Conservation (phyloP, 768 basidiomycete species). For the Kwoniella sp. region DNA sequence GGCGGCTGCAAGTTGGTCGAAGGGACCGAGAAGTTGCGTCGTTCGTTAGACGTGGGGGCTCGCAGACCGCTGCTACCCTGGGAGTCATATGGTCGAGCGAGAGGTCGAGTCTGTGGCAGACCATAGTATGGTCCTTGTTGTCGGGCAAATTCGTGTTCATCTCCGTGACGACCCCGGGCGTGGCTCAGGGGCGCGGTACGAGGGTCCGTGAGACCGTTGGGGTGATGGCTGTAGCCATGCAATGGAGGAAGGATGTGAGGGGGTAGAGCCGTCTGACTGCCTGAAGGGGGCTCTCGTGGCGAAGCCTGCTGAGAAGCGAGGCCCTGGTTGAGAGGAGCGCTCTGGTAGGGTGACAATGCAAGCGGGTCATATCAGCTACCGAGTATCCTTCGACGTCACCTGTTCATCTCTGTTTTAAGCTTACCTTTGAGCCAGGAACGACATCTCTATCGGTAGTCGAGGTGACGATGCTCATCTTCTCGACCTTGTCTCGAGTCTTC, state of each 20-base stretch:
- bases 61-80: conserved; percentile 1
- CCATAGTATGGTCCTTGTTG: conserved; percentile 37
- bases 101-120: conserved; percentile 14
- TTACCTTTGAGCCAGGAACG: conserved; percentile 44
- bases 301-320: conserved; percentile 40
- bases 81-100: conserved; percentile 11
- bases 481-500: conserved; percentile 50
- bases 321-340: conserved; percentile 45
- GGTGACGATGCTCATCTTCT: conserved; percentile 47
- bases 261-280: conserved; percentile 38
- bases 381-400: too few relatives aligned
- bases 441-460: conserved; percentile 37
- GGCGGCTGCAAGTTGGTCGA: conserved; percentile 6
- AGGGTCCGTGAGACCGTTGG: conserved; percentile 32
- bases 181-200: conserved; percentile 39
- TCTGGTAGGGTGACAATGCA: conserved; percentile 20
- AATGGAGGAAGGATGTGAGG: conserved; percentile 32
- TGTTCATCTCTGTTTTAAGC: too few relatives aligned
- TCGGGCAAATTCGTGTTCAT: conserved; percentile 40
- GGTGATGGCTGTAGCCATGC: conserved; percentile 25
- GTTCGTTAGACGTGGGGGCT: conserved; percentile 2
- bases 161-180: conserved; percentile 26
- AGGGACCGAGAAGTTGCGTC: conserved; percentile 16
- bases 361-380: neutral
- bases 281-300: conserved; percentile 36